Percentiles rank a stretch among this genome's conserved stretches.
Evolutionary conservation across 495 filamentous ascomycete genomes (phyloP).

Genomic region (Hypomontagnella monticulosa): DNA sequence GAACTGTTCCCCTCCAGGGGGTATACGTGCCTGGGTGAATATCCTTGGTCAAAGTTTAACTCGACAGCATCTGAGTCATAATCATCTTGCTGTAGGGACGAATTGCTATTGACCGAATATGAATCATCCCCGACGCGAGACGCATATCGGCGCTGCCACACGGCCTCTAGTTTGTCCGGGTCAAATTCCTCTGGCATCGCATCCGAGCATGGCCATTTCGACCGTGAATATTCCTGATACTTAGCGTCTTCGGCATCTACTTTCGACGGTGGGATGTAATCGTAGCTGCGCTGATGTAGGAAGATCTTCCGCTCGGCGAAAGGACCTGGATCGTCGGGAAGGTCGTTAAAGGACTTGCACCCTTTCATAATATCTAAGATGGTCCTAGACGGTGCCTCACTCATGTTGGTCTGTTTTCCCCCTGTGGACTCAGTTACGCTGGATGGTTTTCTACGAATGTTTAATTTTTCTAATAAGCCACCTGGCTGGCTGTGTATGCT

Average conservation of each 20-base stretch:
- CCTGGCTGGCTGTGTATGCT: background rate
- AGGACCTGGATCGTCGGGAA: slow-evolving; percentile 7
- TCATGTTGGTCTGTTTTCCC: background rate
- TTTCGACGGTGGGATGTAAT: background rate
- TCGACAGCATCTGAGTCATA: background rate
- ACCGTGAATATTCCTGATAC: slow-evolving; percentile 30
- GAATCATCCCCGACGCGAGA: background rate
- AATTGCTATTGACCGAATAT: background rate
- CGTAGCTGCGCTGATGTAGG: background rate
- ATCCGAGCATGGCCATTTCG: slow-evolving; percentile 30
- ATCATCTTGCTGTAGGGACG: background rate
- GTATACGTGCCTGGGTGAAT: background rate
- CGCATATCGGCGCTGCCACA: background rate
- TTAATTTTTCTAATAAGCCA: background rate
- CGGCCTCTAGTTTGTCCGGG: slow-evolving; percentile 20
- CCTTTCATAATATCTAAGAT: background rate
- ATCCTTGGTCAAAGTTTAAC: background rate
- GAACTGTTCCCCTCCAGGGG: background rate
- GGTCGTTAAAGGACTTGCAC: slow-evolving; percentile 8
- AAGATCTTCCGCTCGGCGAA: slow-evolving; percentile 1
- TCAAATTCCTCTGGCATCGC: slow-evolving; percentile 32
- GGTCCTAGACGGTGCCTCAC: background rate
- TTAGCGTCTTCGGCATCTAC: background rate
- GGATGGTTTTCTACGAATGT: background rate
- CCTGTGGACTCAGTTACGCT: background rate